phyloP scores from a whole-genome alignment of 768 basidiomycete species.

The Symmetrospora coprosmae region DNA sequence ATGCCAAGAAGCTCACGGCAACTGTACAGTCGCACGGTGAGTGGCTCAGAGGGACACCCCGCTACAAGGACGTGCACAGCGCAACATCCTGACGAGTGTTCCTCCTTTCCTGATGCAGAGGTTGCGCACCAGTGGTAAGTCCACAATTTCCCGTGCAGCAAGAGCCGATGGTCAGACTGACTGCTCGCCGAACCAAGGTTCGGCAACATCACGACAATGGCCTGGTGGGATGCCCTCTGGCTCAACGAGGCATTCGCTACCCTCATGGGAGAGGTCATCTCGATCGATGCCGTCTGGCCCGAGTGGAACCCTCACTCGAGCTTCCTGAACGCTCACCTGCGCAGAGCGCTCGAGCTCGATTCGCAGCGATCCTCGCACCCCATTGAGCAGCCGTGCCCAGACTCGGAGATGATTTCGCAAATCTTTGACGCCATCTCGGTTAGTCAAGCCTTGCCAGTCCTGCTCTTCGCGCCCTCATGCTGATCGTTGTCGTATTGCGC shows the following conservation, averaged over 20 bases:
- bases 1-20: constrained; percentile 65
- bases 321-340: constrained; percentile 66
- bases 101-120: no score
- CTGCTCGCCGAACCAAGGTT: no score
- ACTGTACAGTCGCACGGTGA: constrained; percentile 68
- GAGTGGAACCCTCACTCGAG: constrained; percentile 60
- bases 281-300: constrained; percentile 44
- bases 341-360: constrained; percentile 65
- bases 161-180: no score
- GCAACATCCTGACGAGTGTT: no score
- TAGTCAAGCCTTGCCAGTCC: no score
- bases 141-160: not conserved
- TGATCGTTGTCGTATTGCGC: not conserved
- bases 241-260: constrained; percentile 30
- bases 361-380: constrained; percentile 78
- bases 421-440: constrained; percentile 83
- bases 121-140: constrained; percentile 26
- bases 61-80: no score
- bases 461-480: not conserved
- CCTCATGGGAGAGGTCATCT: constrained; percentile 38
- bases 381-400: constrained; percentile 77
- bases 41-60: constrained; percentile 43
- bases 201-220: constrained; percentile 85
- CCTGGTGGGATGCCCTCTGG: constrained; percentile 56
- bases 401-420: constrained; percentile 51